phyloP scores from a whole-genome alignment of 148 eudicot species.

The Rheum nobile region DNA sequence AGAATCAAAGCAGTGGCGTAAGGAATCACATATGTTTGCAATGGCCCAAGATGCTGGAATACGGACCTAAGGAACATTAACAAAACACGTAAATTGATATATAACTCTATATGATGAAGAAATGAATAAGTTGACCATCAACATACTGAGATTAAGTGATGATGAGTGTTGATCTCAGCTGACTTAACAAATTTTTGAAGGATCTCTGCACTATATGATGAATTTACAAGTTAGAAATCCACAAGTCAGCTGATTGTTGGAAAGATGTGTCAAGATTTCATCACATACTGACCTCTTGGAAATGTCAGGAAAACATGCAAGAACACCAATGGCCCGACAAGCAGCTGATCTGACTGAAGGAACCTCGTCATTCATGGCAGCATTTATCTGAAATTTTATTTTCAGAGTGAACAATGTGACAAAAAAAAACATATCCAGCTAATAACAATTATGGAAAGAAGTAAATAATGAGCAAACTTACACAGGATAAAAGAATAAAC shows the following conservation, averaged over 20 bases:
- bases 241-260: background rate
- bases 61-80: conserved; percentile 52
- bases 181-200: conserved; percentile 55
- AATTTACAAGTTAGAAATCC: conserved; percentile 7
- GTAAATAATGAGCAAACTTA: conserved; percentile 23
- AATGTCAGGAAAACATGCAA: conserved; percentile 78
- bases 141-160: conserved; percentile 50
- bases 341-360: conserved; percentile 93
- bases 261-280: background rate
- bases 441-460: background rate
- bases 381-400: conserved; percentile 39
- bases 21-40: conserved; percentile 87
- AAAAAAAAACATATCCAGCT: background rate
- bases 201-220: conserved; percentile 52
- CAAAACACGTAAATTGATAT: background rate
- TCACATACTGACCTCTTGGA: conserved; percentile 20
- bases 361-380: conserved; percentile 56
- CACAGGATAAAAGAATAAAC: conserved; percentile 52
- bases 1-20: conserved; percentile 45
- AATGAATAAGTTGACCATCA: background rate
- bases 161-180: conserved; percentile 47
- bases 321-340: conserved; percentile 93
- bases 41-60: conserved; percentile 96
- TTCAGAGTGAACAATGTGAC: background rate
- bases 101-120: background rate